These are phyloP conservation scores for Globisporangium takayamanum DNA, from an alignment of 352 stramenopile genomes.

Conservation along the genomic window DNA sequence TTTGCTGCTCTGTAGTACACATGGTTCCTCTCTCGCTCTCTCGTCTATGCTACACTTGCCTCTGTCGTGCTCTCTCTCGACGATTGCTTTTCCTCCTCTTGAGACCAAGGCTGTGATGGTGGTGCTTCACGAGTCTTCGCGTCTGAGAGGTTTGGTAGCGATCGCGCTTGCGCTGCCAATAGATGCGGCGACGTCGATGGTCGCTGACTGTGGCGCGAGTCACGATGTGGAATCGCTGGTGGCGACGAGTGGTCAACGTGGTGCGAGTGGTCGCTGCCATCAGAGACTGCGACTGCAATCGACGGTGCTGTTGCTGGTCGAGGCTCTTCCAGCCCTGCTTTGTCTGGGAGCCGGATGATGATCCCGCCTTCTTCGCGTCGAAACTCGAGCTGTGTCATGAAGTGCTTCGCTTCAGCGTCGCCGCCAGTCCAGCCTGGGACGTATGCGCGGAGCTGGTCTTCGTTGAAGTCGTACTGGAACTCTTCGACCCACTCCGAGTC, in stretches of 20 bases:
- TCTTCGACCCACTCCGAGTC: conserved; percentile 64
- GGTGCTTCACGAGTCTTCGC: neutral
- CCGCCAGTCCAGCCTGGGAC: conserved; percentile 28
- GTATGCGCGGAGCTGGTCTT: conserved; percentile 56
- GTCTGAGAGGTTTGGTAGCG: neutral
- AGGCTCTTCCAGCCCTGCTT: neutral
- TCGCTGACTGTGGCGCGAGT: conserved; percentile 10
- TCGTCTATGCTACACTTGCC: no score
- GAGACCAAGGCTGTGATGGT: neutral
- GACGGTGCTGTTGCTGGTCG: neutral
- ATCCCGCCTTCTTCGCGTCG: conserved; percentile 51
- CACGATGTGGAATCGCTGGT: conserved; percentile 1
- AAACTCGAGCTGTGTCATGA: conserved; percentile 53
- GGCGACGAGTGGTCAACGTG: neutral
- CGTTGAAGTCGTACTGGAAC: conserved; percentile 70
- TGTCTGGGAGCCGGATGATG: conserved; percentile 65
- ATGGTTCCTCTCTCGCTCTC: no score
- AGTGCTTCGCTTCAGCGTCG: conserved; percentile 32
- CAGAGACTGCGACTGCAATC: neutral
- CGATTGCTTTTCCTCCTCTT: neutral
- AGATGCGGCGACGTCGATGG: neutral
- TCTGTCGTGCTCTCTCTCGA: neutral
- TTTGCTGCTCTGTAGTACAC: no score
- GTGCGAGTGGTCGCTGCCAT: conserved; percentile 7
- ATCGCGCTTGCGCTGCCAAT: neutral